Conservation (phyloP, 1,139 yeast genomes). For the Pichia inconspicua region DNA sequence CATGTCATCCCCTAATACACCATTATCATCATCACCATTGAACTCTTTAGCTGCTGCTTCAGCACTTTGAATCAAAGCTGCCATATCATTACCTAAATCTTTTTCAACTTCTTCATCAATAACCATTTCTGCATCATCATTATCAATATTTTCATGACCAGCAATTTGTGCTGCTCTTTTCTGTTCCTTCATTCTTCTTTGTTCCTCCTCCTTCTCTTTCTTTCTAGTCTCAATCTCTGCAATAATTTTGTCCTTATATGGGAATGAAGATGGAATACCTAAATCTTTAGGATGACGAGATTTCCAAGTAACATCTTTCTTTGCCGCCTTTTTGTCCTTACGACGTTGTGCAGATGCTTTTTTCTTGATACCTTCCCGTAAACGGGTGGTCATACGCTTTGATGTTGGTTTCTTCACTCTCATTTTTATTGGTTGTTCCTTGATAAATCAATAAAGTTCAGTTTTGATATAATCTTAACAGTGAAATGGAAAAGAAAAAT, state of each 20-base stretch:
- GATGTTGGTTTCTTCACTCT: constrained; percentile 61
- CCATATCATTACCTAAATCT: constrained; percentile 44
- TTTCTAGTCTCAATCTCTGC: constrained; percentile 73
- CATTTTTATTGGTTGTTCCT: constrained; percentile 19
- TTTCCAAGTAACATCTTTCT: constrained; percentile 91
- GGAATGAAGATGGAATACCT: constrained; percentile 92
- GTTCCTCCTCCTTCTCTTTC: constrained; percentile 54
- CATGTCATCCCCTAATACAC: constrained; percentile 25
- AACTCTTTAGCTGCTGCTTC: constrained; percentile 73
- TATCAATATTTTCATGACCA: constrained; percentile 29
- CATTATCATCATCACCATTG: constrained; percentile 45
- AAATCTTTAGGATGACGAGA: constrained; percentile 78
- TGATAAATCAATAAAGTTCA: not conserved
- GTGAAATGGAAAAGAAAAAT: not conserved
- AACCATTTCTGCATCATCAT: constrained; percentile 31
- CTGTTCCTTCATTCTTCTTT: constrained; percentile 29
- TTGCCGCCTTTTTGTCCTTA: constrained; percentile 72
- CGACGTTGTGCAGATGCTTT: constrained; percentile 89
- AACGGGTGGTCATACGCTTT: constrained; percentile 82
- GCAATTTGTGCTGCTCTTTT: constrained; percentile 34
- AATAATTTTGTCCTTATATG: constrained; percentile 79
- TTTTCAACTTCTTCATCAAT: constrained; percentile 33
- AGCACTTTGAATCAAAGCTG: constrained; percentile 85
- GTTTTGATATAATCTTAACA: too few relatives aligned
- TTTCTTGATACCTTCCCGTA: constrained; percentile 93